Evolutionary conservation across 176 grass and related monocot species (phyloP).

Genomic region (Oryza meridionalis): DNA sequence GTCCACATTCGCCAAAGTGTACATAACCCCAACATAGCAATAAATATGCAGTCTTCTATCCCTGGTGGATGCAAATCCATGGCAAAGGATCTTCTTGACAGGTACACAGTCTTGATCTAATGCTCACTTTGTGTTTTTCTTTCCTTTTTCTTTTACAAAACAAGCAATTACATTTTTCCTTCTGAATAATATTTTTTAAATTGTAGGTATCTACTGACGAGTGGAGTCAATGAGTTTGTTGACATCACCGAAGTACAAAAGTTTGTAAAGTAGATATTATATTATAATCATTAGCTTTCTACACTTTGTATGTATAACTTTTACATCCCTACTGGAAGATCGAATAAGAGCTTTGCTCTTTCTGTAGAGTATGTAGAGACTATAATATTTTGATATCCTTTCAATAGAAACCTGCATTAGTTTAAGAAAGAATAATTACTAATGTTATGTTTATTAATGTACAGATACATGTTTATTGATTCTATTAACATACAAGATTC

Average conservation of each 20-base stretch:
- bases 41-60: conserved; percentile 67
- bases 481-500: too few species aligned
- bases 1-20: conserved; percentile 84
- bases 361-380: background rate
- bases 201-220: conserved; percentile 57
- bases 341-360: background rate
- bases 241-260: conserved; percentile 61
- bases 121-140: background rate
- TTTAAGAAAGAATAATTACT: too few species aligned
- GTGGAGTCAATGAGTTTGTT: conserved; percentile 56
- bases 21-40: conserved; percentile 78
- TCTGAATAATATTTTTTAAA: background rate
- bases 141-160: background rate
- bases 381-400: background rate
- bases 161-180: background rate
- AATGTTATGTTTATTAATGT: too few species aligned
- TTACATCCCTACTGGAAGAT: background rate
- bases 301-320: background rate
- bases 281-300: background rate
- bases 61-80: conserved; percentile 69
- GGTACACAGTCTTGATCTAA: conserved; percentile 35
- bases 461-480: too few species aligned
- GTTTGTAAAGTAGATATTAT: conserved; percentile 42
- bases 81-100: conserved; percentile 51
- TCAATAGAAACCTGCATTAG: background rate